Evolutionary conservation across 805 yeast genomes (phyloP).

Genomic region (Hanseniaspora hatyaiensis): DNA sequence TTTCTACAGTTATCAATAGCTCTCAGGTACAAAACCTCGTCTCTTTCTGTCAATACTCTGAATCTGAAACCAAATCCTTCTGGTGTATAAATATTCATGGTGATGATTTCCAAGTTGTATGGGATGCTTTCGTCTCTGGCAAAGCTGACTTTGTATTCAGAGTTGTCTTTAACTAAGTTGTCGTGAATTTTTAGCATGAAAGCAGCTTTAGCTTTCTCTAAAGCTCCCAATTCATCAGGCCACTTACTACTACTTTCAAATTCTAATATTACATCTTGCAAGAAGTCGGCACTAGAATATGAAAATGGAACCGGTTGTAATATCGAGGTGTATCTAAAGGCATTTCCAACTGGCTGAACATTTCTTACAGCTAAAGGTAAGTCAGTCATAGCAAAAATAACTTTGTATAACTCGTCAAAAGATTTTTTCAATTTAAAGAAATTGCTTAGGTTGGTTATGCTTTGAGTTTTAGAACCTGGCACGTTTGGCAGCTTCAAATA

Average conservation of each 20-base stretch:
- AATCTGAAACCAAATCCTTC: conserved; percentile 81
- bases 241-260: conserved; percentile 84
- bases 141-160: conserved; percentile 46
- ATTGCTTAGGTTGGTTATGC: conserved; percentile 34
- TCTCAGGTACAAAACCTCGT: conserved; percentile 59
- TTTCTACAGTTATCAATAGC: conserved; percentile 57
- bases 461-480: conserved; percentile 46
- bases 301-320: conserved; percentile 78
- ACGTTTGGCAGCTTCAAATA: conserved; percentile 49
- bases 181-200: conserved; percentile 62
- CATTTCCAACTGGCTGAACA: conserved; percentile 60
- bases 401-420: conserved; percentile 48
- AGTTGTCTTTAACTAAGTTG: conserved; percentile 33
- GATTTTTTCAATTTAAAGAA: conserved; percentile 38
- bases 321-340: conserved; percentile 63
- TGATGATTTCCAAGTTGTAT: conserved; percentile 45
- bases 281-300: conserved; percentile 58
- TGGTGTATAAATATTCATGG: conserved; percentile 62
- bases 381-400: conserved; percentile 37
- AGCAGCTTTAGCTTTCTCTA: conserved; percentile 85
- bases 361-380: conserved; percentile 65
- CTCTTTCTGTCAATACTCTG: conserved; percentile 71
- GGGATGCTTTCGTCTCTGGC: conserved; percentile 61
- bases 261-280: conserved; percentile 70
- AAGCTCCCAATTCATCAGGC: conserved; percentile 83